These are phyloP conservation scores for Sarocladiaceae sp. DNA, from an alignment of 2,329 filamentous ascomycete genomes.

Conservation along the genomic window DNA sequence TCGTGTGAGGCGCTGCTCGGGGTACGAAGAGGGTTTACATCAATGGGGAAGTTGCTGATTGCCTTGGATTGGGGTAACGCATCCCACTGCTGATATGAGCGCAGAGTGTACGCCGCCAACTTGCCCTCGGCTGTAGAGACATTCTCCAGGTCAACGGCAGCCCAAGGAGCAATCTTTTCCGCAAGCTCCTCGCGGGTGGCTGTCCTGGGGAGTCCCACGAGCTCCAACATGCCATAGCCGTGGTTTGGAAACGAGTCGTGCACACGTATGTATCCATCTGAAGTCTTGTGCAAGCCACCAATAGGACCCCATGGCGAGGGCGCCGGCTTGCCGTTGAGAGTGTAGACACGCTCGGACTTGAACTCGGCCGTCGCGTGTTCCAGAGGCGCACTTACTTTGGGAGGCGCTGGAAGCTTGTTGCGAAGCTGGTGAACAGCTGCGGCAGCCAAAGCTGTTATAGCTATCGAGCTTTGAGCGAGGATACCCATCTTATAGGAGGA, in stretches of 20 bases:
- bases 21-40: conserved; percentile 17
- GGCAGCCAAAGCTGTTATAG: conserved; percentile 42
- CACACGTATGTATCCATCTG: conserved; percentile 46
- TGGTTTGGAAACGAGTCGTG: conserved; percentile 51
- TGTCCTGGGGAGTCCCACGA: conserved; percentile 32
- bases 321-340: conserved; percentile 29
- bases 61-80: conserved; percentile 36
- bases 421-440: conserved; percentile 35
- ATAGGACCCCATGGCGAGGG: conserved; percentile 33
- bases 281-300: conserved; percentile 44
- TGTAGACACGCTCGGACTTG: conserved; percentile 44
- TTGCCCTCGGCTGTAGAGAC: conserved; percentile 31
- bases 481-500: conserved; percentile 50
- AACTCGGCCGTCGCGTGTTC: conserved; percentile 46
- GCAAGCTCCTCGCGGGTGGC: conserved; percentile 33
- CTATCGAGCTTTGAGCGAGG: conserved; percentile 46
- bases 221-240: conserved; percentile 30
- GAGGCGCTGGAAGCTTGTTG: conserved; percentile 12
- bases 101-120: conserved; percentile 40
- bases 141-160: conserved; percentile 40
- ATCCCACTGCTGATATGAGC: conserved; percentile 47
- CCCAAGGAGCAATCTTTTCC: conserved; percentile 31
- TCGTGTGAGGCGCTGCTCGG: conserved; percentile 20
- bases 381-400: conserved; percentile 31
- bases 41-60: conserved; percentile 39